Conservation (phyloP, 1,284 basidiomycete genomes). For the Pseudozyma thailandica region DNA sequence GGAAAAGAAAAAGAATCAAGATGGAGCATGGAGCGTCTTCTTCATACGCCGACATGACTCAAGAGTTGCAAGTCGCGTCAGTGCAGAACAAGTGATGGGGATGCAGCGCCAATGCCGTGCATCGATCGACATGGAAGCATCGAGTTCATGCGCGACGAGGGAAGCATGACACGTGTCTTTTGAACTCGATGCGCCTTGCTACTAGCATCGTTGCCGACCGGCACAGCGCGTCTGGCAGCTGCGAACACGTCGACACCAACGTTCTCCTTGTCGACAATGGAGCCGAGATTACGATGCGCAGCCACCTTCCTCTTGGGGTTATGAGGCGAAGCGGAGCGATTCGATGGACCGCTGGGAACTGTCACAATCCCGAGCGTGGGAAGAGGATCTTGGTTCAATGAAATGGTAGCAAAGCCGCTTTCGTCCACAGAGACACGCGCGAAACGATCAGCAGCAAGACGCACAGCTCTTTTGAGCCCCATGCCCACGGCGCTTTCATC, state of each 20-base stretch:
- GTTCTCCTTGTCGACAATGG: slow-evolving; percentile 16
- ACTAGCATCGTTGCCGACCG: background rate
- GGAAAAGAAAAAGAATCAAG: background rate
- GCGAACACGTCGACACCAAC: slow-evolving; percentile 1
- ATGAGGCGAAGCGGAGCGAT: too few species aligned
- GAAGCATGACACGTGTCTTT: slow-evolving; percentile 6
- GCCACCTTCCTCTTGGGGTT: too few species aligned
- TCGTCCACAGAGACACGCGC: slow-evolving; percentile 20
- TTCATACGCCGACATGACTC: background rate
- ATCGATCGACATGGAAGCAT: slow-evolving; percentile 23
- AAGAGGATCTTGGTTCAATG: background rate
- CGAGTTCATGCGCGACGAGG: slow-evolving; percentile 14
- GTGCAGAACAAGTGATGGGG: slow-evolving; percentile 14
- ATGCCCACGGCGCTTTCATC: background rate
- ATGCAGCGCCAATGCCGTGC: slow-evolving; percentile 11
- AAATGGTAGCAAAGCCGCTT: slow-evolving; percentile 21
- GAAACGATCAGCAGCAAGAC: slow-evolving; percentile 29
- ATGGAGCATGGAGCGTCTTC: background rate
- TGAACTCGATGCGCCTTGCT: background rate
- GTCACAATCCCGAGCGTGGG: background rate
- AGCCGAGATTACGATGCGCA: background rate
- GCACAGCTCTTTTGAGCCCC: slow-evolving; percentile 20
- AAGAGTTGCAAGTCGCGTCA: background rate
- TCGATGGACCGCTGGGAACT: background rate
- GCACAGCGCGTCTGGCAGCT: slow-evolving; percentile 9